These are phyloP conservation scores for Annulohypoxylon nitens DNA, from an alignment of 495 filamentous ascomycete species.

Conservation along the genomic window DNA sequence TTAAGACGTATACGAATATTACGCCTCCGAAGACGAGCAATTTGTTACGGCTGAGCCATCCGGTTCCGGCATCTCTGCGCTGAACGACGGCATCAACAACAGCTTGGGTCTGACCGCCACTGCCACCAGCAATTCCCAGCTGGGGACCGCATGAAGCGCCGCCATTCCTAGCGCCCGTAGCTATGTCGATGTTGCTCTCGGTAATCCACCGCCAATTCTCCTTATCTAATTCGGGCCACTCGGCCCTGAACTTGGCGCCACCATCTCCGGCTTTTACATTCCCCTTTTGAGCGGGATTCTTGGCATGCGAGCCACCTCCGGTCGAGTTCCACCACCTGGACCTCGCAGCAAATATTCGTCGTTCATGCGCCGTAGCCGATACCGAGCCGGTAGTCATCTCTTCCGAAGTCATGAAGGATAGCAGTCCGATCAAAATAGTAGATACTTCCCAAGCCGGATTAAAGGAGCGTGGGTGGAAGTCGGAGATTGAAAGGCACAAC, in stretches of 20 bases:
- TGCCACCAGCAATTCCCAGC: conserved; percentile 74
- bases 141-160: conserved; percentile 73
- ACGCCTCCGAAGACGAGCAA: conserved; percentile 74
- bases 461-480: conserved; percentile 98
- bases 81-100: conserved; percentile 81
- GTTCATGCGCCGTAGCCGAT: conserved; percentile 81
- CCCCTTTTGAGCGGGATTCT: conserved; percentile 59
- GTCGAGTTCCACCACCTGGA: conserved; percentile 98
- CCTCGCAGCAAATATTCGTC: conserved; percentile 79
- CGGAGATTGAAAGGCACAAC: conserved; percentile 92
- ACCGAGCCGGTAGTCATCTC: conserved; percentile 98
- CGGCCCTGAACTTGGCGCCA: conserved; percentile 85
- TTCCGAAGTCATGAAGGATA: conserved; percentile 98
- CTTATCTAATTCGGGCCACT: conserved; percentile 91
- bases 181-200: conserved; percentile 82
- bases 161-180: conserved; percentile 71
- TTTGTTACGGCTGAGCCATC: conserved; percentile 85
- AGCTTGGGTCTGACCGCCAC: conserved; percentile 77
- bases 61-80: conserved; percentile 81
- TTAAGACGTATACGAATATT: conserved; percentile 82
- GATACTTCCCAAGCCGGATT: conserved; percentile 99
- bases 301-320: conserved; percentile 83
- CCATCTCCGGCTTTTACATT: conserved; percentile 84
- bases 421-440: conserved; percentile 92
- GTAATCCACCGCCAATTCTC: conserved; percentile 97